A percentile compares a stretch with the other conserved stretches of the same genome.
These are phyloP conservation scores for Phytophthora sp. DNA, from an alignment of 352 stramenopile genomes.

Conservation along the genomic window DNA sequence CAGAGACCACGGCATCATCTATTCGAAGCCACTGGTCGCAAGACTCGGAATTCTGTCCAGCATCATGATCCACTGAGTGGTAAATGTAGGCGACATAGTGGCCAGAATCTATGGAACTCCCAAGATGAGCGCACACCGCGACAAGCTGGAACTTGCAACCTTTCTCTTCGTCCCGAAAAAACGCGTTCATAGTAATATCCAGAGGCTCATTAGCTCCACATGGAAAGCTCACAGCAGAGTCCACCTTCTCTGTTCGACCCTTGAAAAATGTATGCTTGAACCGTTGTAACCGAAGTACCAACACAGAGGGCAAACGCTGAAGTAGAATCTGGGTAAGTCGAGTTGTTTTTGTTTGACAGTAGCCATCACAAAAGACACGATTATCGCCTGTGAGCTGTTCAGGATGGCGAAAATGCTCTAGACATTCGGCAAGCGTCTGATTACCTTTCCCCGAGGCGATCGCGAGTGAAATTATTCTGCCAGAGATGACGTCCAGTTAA, in stretches of 20 bases:
- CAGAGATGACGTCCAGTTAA: slow-evolving; percentile 4
- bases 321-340: slow-evolving; percentile 76
- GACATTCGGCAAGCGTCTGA: slow-evolving; percentile 58
- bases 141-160: slow-evolving; percentile 60
- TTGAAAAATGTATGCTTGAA: slow-evolving; percentile 57
- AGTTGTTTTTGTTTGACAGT: slow-evolving; percentile 71
- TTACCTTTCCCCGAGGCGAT: slow-evolving; percentile 44
- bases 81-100: no score
- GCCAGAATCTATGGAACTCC: slow-evolving; percentile 58
- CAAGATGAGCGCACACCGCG: slow-evolving; percentile 79
- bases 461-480: slow-evolving; percentile 67
- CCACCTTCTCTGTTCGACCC: slow-evolving; percentile 55
- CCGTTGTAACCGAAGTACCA: slow-evolving; percentile 76
- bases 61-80: slow-evolving; percentile 13
- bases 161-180: slow-evolving; percentile 54
- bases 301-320: slow-evolving; percentile 52
- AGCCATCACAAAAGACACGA: slow-evolving; percentile 70
- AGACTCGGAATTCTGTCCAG: neutral
- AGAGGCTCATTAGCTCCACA: slow-evolving; percentile 43
- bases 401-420: slow-evolving; percentile 56
- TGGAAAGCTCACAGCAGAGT: slow-evolving; percentile 65
- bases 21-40: slow-evolving; percentile 66
- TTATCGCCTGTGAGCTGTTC: slow-evolving; percentile 74
- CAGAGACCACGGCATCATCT: slow-evolving; percentile 68
- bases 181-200: slow-evolving; percentile 72